Percentiles rank a stretch among this genome's conserved stretches.
These are phyloP conservation scores for Sodiomyces alkalinus DNA, from an alignment of 2,329 filamentous ascomycete genomes.

Conservation along the genomic window DNA sequence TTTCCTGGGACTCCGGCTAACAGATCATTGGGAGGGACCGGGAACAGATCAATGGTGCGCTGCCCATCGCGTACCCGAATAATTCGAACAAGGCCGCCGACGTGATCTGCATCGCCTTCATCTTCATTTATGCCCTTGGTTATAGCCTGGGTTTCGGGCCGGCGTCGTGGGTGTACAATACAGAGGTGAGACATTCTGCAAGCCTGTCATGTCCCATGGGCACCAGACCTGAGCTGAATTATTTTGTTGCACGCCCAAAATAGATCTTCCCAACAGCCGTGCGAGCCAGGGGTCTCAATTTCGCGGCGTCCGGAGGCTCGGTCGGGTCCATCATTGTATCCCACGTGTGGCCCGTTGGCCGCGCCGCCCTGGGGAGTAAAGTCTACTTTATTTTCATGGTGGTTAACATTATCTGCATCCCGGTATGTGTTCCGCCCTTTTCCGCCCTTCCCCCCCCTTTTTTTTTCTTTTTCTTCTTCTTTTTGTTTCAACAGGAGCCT, in stretches of 20 bases:
- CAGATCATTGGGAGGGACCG: no score
- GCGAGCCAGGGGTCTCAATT: constrained; percentile 39
- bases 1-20: no score
- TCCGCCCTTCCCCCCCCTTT: rapidly evolving
- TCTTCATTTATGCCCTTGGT: constrained; percentile 42
- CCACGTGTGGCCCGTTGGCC: constrained; percentile 39
- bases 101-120: constrained; percentile 35
- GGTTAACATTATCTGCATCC: constrained; percentile 31
- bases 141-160: constrained; percentile 43
- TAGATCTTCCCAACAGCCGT: constrained; percentile 43
- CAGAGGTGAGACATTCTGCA: constrained; percentile 26
- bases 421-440: constrained; percentile 19
- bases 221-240: no score
- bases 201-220: no score
- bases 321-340: constrained; percentile 38
- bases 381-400: constrained; percentile 44
- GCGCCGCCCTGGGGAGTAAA: constrained; percentile 30
- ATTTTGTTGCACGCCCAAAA: background rate
- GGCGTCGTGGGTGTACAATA: constrained; percentile 43
- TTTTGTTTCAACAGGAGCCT: background rate
- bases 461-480: no score
- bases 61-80: constrained; percentile 34
- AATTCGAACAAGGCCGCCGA: constrained; percentile 32
- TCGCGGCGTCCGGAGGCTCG: constrained; percentile 37
- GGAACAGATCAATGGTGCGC: constrained; percentile 33